Conservation (phyloP, 768 basidiomycete genomes). For the Pulveroboletus sp. region DNA sequence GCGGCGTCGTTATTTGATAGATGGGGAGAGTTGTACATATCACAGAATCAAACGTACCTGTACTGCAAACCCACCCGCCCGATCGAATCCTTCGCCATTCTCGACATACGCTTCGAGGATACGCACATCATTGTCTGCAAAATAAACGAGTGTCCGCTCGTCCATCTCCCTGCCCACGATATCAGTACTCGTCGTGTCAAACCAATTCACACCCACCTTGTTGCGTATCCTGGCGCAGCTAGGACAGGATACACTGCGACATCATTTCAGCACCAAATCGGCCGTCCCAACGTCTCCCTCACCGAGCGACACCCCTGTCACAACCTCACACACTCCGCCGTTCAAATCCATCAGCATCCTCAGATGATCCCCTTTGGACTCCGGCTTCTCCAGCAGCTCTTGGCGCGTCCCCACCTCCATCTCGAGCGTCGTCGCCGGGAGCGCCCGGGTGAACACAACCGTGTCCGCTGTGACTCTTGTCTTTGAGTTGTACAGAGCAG, state of each 20-base stretch:
- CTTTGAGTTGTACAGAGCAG: not conserved
- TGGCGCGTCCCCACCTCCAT: constrained; percentile 48
- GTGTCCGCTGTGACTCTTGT: constrained; percentile 71
- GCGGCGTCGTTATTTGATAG: not conserved
- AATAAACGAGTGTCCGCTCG: constrained; percentile 77
- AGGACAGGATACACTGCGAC: constrained; percentile 68
- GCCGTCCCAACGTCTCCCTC: constrained; percentile 17
- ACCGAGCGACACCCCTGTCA: constrained; percentile 89
- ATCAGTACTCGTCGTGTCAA: no score
- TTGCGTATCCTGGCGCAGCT: constrained; percentile 71
- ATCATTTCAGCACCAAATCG: no score
- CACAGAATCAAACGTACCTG: constrained; percentile 56
- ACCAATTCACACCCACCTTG: constrained; percentile 43
- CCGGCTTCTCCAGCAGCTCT: constrained; percentile 89
- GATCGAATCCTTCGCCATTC: constrained; percentile 79
- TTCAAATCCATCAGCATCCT: constrained; percentile 88
- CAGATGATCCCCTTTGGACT: constrained; percentile 72
- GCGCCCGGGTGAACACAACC: constrained; percentile 80
- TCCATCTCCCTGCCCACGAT: constrained; percentile 61
- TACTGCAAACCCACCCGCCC: constrained; percentile 93
- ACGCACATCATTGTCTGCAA: constrained; percentile 57
- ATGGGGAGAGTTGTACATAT: not conserved
- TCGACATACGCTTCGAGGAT: constrained; percentile 79
- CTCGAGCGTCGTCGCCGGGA: constrained; percentile 50
- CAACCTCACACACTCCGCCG: constrained; percentile 85